These are phyloP conservation scores for Fusarium nelsonii DNA, from an alignment of 2,329 filamentous ascomycete species.

Conservation along the genomic window DNA sequence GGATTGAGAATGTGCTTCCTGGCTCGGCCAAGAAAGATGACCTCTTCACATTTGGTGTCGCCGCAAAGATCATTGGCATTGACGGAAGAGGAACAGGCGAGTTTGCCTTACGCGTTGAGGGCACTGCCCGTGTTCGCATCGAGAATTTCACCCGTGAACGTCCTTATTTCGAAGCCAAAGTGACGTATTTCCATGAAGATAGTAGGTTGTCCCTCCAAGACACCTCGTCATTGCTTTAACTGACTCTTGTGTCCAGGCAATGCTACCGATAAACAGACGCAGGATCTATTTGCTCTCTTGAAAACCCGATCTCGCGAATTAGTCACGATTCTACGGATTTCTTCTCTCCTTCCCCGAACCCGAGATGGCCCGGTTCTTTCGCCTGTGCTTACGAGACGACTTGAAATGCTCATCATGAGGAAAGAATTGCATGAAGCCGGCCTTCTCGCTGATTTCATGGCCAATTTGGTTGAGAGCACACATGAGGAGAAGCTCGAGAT, in stretches of 20 bases:
- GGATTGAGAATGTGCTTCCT: slow-evolving; percentile 65
- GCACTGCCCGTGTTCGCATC: slow-evolving; percentile 80
- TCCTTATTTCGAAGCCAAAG: slow-evolving; percentile 87
- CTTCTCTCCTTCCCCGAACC: slow-evolving; percentile 81
- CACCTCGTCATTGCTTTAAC: slow-evolving; percentile 4
- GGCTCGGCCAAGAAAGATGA: slow-evolving; percentile 75
- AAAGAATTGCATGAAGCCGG: slow-evolving; percentile 88
- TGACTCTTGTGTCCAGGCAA: slow-evolving; percentile 45
- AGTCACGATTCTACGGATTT: slow-evolving; percentile 84
- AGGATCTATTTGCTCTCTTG: slow-evolving; percentile 80
- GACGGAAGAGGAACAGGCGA: slow-evolving; percentile 81
- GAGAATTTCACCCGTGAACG: slow-evolving; percentile 75
- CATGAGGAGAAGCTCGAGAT: slow-evolving; percentile 93
- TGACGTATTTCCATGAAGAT: slow-evolving; percentile 78
- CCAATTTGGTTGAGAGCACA: slow-evolving; percentile 86
- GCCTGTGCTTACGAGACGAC: slow-evolving; percentile 84
- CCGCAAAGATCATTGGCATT: slow-evolving; percentile 82
- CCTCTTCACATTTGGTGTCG: slow-evolving; percentile 84
- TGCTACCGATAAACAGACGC: slow-evolving; percentile 69
- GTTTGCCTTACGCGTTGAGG: slow-evolving; percentile 88
- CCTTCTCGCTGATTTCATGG: slow-evolving; percentile 93
- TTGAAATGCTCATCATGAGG: slow-evolving; percentile 88
- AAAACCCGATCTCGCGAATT: slow-evolving; percentile 90
- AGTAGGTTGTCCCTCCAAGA: slow-evolving; percentile 59
- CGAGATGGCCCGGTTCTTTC: slow-evolving; percentile 75